Base-by-base conservation (phyloP, 306 rosid species). In the Hippophae tibetana region DNA sequence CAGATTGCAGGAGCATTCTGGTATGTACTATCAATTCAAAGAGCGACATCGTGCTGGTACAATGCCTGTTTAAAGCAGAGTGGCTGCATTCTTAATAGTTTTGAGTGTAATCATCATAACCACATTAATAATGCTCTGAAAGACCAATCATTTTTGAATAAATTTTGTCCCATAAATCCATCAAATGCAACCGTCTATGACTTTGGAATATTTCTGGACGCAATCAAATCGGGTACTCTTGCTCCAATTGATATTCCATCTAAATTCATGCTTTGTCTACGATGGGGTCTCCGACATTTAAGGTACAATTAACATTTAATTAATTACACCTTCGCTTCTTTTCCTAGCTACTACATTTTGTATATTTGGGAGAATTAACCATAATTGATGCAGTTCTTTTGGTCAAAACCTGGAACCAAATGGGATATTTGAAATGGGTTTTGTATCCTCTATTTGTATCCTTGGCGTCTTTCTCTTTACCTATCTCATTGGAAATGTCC, bases 261-360 rank as follows among this genome's bases (percentile, higher is more conserved):
- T 0, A 47, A 48, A 46, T 61, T 23, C 27, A 11, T 61, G 10
- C 52, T 12, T 10, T 61, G 55, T 10, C 48, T 47, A 9, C 48
- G 54, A 12, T 61, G 65, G 65, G 65, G 55, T 13, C 65, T 61
- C 27, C 54, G 13, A 48, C 31, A 61, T 48, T 13, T 61, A 12
- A 56, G 59, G 53, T 48, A 13, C 3, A 45, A 18, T 18, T 18
- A 18, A 31, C 38, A 31, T 31, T 31, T 31, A 31, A 31, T 18
- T 18, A 18, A 18, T 18, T 18, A 18, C 23, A 18, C 23, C 1
- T 18, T 18, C 38, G 5, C 38, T 31, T 31, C 38, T 31, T 4
- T 61, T 25, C 8, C 12, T 45, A 7, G 48, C 12, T 45, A 8
- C 9, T 45, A 8, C 48, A 44, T 10, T 45, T 10, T 2, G 9